A percentile compares a stretch with the other conserved stretches of the same genome.
These are phyloP conservation scores for Porpolomopsis calyptriformis DNA, from an alignment of 768 basidiomycete genomes.

Conservation along the genomic window DNA sequence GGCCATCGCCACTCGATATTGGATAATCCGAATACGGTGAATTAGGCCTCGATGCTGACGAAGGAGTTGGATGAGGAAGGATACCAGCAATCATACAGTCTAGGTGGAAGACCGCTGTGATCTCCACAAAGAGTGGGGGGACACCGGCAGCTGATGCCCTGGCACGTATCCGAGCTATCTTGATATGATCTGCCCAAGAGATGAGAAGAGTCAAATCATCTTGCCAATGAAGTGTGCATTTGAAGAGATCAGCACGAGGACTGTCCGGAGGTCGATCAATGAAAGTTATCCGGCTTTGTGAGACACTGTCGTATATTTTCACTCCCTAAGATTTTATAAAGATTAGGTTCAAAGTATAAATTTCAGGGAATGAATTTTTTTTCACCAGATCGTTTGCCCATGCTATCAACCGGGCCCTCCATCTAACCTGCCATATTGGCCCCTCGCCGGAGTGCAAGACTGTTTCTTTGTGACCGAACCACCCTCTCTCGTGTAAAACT, in stretches of 20 bases:
- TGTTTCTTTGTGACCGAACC: conserved; percentile 91
- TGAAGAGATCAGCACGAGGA: conserved; percentile 91
- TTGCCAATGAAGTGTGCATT: conserved; percentile 85
- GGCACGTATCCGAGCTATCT: conserved; percentile 71
- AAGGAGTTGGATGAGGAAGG: conserved; percentile 55
- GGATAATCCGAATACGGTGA: conserved; percentile 8
- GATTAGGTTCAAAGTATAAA: neutral
- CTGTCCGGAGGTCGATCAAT: conserved; percentile 76
- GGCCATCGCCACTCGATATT: conserved; percentile 12
- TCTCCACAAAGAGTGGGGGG: conserved; percentile 66
- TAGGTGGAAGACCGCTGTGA: conserved; percentile 83
- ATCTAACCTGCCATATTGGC: conserved; percentile 85
- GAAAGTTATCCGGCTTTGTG: conserved; percentile 68
- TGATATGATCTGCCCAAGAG: conserved; percentile 90
- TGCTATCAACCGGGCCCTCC: conserved; percentile 79
- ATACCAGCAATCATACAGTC: conserved; percentile 95
- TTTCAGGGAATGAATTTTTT: conserved; percentile 6
- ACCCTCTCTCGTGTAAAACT: conserved; percentile 87
- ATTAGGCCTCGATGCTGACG: conserved; percentile 14
- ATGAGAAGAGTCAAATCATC: conserved; percentile 86
- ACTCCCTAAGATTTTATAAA: conserved; percentile 53
- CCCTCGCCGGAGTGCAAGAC: conserved; percentile 77
- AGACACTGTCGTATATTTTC: conserved; percentile 81
- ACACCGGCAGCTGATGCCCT: conserved; percentile 41
- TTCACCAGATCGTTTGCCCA: conserved; percentile 92